A percentile compares a stretch with the other conserved stretches of the same genome.
phyloP scores from a whole-genome alignment of 768 basidiomycete species.

The Lepiota venenata region DNA sequence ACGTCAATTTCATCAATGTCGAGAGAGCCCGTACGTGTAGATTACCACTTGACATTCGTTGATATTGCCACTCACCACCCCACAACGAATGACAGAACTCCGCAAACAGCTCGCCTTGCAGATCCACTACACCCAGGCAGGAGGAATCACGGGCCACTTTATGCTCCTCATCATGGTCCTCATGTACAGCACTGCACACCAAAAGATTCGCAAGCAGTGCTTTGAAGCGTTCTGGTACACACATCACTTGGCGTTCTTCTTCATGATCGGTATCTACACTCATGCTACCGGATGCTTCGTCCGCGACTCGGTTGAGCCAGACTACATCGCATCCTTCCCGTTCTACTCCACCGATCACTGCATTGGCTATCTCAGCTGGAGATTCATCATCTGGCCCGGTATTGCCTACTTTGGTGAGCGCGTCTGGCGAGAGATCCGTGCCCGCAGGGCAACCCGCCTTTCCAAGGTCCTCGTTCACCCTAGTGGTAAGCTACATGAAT shows the following conservation, averaged over 20 bases:
- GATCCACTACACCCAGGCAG: conserved; percentile 86
- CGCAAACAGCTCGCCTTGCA: conserved; percentile 72
- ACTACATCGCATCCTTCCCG: conserved; percentile 67
- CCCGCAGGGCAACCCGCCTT: conserved; percentile 71
- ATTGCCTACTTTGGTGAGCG: conserved; percentile 89
- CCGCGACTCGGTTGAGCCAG: conserved; percentile 77
- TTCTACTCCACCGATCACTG: conserved; percentile 89
- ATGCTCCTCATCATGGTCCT: conserved; percentile 93
- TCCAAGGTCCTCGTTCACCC: conserved; percentile 89
- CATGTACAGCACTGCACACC: conserved; percentile 90
- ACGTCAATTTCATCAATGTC: conserved; percentile 91
- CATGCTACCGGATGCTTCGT: conserved; percentile 96
- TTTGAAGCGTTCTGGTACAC: conserved; percentile 99
- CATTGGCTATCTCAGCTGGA: conserved; percentile 89
- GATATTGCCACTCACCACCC: not conserved
- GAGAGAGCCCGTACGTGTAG: conserved; percentile 71
- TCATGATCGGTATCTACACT: conserved; percentile 86
- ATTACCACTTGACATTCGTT: not conserved
- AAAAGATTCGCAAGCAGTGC: conserved; percentile 82
- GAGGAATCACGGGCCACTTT: conserved; percentile 93
- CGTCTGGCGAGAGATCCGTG: conserved; percentile 79
- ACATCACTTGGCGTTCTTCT: conserved; percentile 92
- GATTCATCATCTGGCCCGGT: conserved; percentile 90
- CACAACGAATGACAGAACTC: conserved; percentile 57
- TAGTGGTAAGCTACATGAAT: conserved; percentile 49